Conservation (phyloP, 2,329 filamentous ascomycete species). For the Rosellinia necatrix region DNA sequence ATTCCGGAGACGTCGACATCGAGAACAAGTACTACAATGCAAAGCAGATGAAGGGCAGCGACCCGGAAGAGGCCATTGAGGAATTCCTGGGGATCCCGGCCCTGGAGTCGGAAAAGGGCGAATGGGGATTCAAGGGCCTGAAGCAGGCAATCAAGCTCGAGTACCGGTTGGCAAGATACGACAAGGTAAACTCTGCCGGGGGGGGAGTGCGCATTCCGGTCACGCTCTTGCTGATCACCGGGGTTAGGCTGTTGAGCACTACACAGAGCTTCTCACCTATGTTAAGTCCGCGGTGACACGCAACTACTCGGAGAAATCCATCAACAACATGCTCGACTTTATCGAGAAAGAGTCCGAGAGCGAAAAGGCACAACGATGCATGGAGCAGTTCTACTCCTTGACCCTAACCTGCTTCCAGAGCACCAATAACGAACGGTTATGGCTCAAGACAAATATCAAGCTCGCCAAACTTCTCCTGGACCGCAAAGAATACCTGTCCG, state of each 20-base stretch:
- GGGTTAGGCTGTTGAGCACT: conserved; percentile 82
- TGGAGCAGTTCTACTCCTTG: conserved; percentile 94
- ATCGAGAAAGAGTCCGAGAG: conserved; percentile 86
- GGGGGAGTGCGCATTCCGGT: background rate
- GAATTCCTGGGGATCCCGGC: conserved; percentile 90
- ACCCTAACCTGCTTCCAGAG: conserved; percentile 94
- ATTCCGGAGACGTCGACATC: conserved; percentile 87
- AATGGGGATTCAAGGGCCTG: conserved; percentile 98
- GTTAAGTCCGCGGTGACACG: conserved; percentile 95
- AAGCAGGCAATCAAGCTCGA: conserved; percentile 99
- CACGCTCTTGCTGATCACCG: conserved; percentile 31
- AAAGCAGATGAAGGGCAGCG: conserved; percentile 89
- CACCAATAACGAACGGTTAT: conserved; percentile 95
- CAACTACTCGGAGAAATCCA: conserved; percentile 98
- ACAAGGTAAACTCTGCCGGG: conserved; percentile 61
- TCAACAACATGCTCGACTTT: conserved; percentile 98
- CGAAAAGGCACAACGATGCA: conserved; percentile 73
- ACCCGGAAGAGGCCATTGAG: conserved; percentile 84
- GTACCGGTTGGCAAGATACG: conserved; percentile 87
- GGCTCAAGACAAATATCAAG: conserved; percentile 99
- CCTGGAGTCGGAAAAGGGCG: conserved; percentile 87
- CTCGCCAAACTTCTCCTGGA: conserved; percentile 89
- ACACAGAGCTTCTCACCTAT: conserved; percentile 92
- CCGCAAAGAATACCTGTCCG: conserved; percentile 80
- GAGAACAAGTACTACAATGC: conserved; percentile 99